phyloP scores from a whole-genome alignment of 345 rosid species.

The Populus pruinosa region DNA sequence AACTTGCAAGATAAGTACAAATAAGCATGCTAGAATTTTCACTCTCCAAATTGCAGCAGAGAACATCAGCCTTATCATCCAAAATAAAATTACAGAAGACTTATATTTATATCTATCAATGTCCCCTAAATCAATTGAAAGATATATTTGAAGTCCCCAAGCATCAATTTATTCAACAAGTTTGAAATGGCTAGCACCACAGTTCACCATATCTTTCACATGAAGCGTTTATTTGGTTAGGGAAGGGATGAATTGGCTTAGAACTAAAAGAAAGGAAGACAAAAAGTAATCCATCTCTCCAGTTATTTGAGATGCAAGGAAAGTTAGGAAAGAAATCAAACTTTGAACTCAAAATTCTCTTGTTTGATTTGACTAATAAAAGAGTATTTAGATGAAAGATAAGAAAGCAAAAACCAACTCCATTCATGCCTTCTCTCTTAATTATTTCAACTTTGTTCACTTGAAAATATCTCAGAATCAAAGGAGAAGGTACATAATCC shows the following conservation, averaged over 20 bases:
- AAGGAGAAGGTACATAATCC: background rate
- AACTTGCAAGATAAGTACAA: background rate
- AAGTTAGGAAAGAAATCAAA: no score
- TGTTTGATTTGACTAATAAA: background rate
- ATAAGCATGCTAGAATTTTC: background rate
- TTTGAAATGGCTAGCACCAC: background rate
- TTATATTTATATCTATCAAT: background rate
- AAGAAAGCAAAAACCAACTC: background rate
- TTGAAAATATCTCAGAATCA: background rate
- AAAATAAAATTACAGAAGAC: background rate
- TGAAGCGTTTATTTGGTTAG: background rate
- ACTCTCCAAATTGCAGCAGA: background rate
- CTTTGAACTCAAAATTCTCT: background rate
- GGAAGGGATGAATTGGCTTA: background rate
- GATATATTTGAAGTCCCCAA: background rate
- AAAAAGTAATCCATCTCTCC: background rate
- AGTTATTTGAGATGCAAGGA: no score
- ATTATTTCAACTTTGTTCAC: background rate
- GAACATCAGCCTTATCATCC: background rate
- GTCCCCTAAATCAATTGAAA: background rate
- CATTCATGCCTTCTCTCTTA: background rate
- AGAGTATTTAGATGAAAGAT: background rate
- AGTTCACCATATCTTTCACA: background rate
- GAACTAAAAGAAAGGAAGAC: background rate
- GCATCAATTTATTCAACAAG: background rate